Percentiles rank a stretch among this genome's conserved stretches.
Evolutionary conservation across 768 basidiomycete species (phyloP).

Genomic region (Gloeostereum incarnatum): DNA sequence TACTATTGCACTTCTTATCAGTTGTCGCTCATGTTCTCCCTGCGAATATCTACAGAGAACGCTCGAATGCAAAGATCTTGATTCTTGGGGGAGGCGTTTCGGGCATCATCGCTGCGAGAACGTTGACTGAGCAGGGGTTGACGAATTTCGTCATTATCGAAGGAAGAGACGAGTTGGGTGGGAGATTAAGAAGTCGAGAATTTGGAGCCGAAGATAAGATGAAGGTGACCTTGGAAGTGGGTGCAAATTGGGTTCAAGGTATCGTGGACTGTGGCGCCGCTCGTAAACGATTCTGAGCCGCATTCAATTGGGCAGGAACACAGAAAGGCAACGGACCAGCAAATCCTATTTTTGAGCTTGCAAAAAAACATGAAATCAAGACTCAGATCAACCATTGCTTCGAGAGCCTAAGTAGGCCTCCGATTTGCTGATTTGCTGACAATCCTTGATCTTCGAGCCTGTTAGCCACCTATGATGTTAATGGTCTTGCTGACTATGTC

Average conservation of each 20-base stretch:
- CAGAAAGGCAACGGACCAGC: conserved; percentile 35
- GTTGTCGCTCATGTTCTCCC: no score
- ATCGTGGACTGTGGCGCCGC: no score
- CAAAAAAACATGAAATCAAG: conserved; percentile 41
- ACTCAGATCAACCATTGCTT: conserved; percentile 35
- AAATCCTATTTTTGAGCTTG: conserved; percentile 55
- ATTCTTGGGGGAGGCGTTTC: conserved; percentile 62
- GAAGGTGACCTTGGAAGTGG: conserved; percentile 44
- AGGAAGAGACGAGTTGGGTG: conserved; percentile 48
- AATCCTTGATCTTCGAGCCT: conserved; percentile 13
- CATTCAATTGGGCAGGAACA: no score
- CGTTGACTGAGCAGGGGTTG: conserved; percentile 43
- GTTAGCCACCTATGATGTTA: conserved; percentile 48
- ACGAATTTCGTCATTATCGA: conserved; percentile 55
- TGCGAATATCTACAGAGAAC: no score
- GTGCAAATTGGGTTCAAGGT: conserved; percentile 55
- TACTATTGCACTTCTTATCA: no score
- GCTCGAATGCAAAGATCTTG: no score
- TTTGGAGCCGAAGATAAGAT: no score
- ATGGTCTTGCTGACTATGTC: conserved; percentile 37
- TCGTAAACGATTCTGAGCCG: no score
- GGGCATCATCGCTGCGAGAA: conserved; percentile 56
- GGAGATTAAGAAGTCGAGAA: no score
- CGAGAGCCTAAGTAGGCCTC: conserved; percentile 33
- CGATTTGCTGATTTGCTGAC: background rate